Base-by-base conservation (phyloP, 257 asterid genomes). In the Ballota nigra region DNA sequence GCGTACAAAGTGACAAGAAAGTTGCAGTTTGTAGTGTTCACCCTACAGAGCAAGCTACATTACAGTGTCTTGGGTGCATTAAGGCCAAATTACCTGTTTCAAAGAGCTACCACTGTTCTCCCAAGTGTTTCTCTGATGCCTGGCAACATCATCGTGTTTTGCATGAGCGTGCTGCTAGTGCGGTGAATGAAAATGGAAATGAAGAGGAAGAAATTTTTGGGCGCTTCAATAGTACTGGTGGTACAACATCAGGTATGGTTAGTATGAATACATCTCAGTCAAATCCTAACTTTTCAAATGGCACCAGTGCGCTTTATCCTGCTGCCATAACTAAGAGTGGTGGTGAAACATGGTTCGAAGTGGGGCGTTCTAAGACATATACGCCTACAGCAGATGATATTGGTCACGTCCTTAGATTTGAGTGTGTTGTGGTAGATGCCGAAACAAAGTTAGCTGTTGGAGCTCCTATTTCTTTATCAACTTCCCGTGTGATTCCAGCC, bases 131-230 rank as follows among this genome's bases (percentile, higher is more conserved):
- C 70, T 76, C 97, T n/a, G 89, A 83, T 85, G 97, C 97, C 64
- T 94, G 99, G 99, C 96, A 83, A 61, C 97, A 94, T 75, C 99
- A 94, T 69, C 98, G 98, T 61, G 89, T 75, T 75, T 83, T 94
- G 83, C 99, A 94, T 68, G 99, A 94, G 72, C 97, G 96, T 68
- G 97, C 97, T 43, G 93, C 97, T 19, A 85, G 85, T 86, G 87
- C 96, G 20, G 83, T 79, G 60, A 89, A 82, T 62, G 97, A 89
- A 76, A 90, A 86, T 76, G 96, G 92, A 74, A 90, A 86, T 26
- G 97, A 88, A 77, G 98, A 92, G 75, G 98, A 92, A 79, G 98
- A 92, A 77, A 67, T 87, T 72, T 91, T 79, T 71, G 97, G 95
- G 49, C 88, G 96, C 70, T 86, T 86, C 82, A 93, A 83, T 64